Evolutionary conservation across 495 filamentous ascomycete species (phyloP).

Genomic region (Aspergillus saccharolyticus): DNA sequence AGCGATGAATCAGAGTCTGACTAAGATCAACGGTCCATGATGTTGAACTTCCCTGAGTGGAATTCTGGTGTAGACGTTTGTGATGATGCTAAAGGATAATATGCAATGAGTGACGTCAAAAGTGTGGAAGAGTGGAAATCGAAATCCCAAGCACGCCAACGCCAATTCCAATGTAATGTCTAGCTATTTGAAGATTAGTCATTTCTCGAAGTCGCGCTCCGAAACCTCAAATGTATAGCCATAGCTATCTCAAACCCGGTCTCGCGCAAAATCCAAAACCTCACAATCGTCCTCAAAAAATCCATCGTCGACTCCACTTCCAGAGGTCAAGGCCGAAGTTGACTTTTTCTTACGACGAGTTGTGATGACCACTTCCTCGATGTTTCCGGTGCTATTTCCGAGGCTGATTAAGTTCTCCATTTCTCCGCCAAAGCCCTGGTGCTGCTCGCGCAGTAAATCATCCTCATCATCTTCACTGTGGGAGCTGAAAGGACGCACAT

Average conservation of each 20-base stretch:
- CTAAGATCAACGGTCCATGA: neutral
- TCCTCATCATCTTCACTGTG: conserved; percentile 52
- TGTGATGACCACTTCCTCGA: conserved; percentile 75
- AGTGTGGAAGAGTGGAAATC: conserved; percentile 3
- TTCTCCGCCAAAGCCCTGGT: conserved; percentile 31
- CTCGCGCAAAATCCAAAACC: conserved; percentile 84
- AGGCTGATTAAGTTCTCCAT: conserved; percentile 51
- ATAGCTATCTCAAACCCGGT: conserved; percentile 57
- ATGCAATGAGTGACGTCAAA: neutral
- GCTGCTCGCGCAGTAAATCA: conserved; percentile 36
- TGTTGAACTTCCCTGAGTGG: neutral
- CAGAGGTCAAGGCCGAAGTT: conserved; percentile 26
- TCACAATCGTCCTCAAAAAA: conserved; percentile 96
- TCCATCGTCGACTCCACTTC: conserved; percentile 61
- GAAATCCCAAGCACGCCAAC: conserved; percentile 12
- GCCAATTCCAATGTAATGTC: conserved; percentile 21
- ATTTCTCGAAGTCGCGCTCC: conserved; percentile 9
- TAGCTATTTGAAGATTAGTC: conserved; percentile 13
- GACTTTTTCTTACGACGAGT: conserved; percentile 61
- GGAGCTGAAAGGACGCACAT: conserved; percentile 47
- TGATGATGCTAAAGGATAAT: neutral
- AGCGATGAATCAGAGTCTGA: neutral
- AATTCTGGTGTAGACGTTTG: neutral
- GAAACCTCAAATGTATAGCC: conserved; percentile 9
- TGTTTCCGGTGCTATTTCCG: conserved; percentile 58